Conservation (phyloP, 2,329 filamentous ascomycete genomes). For the Sphaerostilbella broomeana region DNA sequence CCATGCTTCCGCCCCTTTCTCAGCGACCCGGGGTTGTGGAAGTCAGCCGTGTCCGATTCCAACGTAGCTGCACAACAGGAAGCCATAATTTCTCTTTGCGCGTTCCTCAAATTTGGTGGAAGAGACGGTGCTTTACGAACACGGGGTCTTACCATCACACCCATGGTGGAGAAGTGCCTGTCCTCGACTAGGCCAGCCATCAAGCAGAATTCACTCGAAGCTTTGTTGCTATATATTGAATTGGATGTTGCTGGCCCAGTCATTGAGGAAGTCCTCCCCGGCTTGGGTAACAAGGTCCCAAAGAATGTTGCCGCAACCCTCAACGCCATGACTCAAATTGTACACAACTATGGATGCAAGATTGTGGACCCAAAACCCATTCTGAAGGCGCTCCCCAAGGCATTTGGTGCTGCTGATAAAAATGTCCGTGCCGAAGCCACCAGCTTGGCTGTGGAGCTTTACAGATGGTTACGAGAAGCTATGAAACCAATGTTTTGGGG, state of each 20-base stretch:
- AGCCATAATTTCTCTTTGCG: slow-evolving; percentile 77
- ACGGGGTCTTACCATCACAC: slow-evolving; percentile 63
- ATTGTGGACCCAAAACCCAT: slow-evolving; percentile 88
- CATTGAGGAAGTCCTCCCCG: slow-evolving; percentile 82
- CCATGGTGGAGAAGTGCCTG: slow-evolving; percentile 87
- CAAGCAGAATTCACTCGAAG: slow-evolving; percentile 81
- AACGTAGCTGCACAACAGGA: slow-evolving; percentile 97
- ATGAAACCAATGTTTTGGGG: slow-evolving; percentile 98
- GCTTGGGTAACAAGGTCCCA: slow-evolving; percentile 79
- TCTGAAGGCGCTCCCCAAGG: slow-evolving; percentile 80
- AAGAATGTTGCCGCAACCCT: slow-evolving; percentile 73
- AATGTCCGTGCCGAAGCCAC: slow-evolving; percentile 94
- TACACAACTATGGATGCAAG: slow-evolving; percentile 92
- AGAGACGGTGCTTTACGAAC: slow-evolving; percentile 73
- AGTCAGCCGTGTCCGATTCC: slow-evolving; percentile 83
- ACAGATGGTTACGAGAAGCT: slow-evolving; percentile 92
- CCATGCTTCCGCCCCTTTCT: slow-evolving; percentile 82
- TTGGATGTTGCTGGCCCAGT: slow-evolving; percentile 79
- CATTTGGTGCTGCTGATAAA: slow-evolving; percentile 94
- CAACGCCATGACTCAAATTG: slow-evolving; percentile 72
- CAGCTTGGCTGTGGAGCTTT: slow-evolving; percentile 85
- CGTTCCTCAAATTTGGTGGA: slow-evolving; percentile 88
- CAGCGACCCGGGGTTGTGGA: slow-evolving; percentile 81
- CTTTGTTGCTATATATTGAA: slow-evolving; percentile 82
- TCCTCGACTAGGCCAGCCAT: slow-evolving; percentile 81